Evolutionary conservation across 768 basidiomycete species (phyloP), one percentile per base, ranked within the genome.

Genomic region (Aureoboletus auriporus): DNA sequence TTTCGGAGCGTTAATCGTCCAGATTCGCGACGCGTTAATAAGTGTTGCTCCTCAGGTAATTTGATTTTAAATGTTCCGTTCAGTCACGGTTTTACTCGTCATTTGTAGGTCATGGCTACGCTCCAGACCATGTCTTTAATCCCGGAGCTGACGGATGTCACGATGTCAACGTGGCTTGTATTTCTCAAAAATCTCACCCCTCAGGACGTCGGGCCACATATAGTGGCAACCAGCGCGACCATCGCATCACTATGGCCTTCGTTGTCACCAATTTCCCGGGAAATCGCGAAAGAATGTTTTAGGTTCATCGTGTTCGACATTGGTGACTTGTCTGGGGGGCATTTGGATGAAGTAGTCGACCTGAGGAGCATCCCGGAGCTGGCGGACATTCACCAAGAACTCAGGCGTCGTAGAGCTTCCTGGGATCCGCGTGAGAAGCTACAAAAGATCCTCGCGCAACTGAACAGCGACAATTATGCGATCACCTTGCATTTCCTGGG

Each of bases 121-220:
- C 78, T 99, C 34, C 95, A 98, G 69, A 92, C 89, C 6, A 89
- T 86, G 70, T 75, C 96, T n/a, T 67, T 73, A 30, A 75, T 90
- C 10, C 77, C 78, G 0, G 86, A 86, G 51, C 74, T 99, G 7
- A 79, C 89, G 0, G 80, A 87, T 49, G 84, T 83, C 7, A 88
- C 92, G 0, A 71, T 99, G 3, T 71, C 79, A 29, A 87, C 83
- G 34, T 98, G 93, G 93, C 66, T 78, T 46, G 74, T 69, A 23
- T 96, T 97, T 67, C 69, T 95, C 51, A 76, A 71, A 13, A 83
- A 82, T 2, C 67, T 95, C 16, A 71, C 75, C 4, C 75, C 80
- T 16, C 66, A 64, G 39, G 93, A 98, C 52, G 73, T 93, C 37
- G 84, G 90, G 3, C 83, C 89, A 3, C 84, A 93, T 59, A 77